Base-by-base conservation (phyloP, 2,329 filamentous ascomycete genomes). In the Fusarium luffae region DNA sequence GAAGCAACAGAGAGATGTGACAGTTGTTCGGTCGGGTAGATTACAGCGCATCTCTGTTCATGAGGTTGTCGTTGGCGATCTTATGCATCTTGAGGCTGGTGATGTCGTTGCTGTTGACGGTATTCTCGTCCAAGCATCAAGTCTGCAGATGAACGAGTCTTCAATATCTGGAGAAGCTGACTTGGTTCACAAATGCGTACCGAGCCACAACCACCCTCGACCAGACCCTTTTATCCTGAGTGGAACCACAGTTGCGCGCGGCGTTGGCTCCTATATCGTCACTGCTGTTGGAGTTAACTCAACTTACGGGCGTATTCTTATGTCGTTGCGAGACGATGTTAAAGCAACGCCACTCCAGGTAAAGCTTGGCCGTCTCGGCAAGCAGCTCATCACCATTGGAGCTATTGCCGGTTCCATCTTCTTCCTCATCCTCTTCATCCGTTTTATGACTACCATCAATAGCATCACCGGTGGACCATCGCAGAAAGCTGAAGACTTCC, bases 221-320 rank as follows among this genome's bases (percentile, higher is more conserved):
- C 82, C 91, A 66, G 92, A 94, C 72, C 92, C 92, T 0, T 95
- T 95, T 78, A 93, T 95, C 66, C 83, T 94, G 6, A 94, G 92
- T 23, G 92, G 92, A 47, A 90, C 90, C 4, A 93, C 93, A 71
- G 89, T 95, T 13, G 89, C 89, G 0, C 91, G 93, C 74, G 92
- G 92, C 57, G 85, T 93, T 10, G 92, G 93, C 12, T 89, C 87
- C 6, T 94, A 93, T 78, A 78, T 95, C 57, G 92, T 94, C 57
- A 93, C 91, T 3, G 88, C 92, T 7, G 89, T 90, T 19, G 92
- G 92, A 68, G 85, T 91, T 37, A 86, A 94, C 77, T 93, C 92
- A 1, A 91, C 88, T 32, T 90, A 92, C 74, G 92, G 92, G 59
- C 92, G 92, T 74, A 93, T 90, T 4, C 86, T 94, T 82, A 91